These are phyloP conservation scores for Colletotrichum sp. DNA, from an alignment of 2,329 filamentous ascomycete genomes.

Conservation along the genomic window DNA sequence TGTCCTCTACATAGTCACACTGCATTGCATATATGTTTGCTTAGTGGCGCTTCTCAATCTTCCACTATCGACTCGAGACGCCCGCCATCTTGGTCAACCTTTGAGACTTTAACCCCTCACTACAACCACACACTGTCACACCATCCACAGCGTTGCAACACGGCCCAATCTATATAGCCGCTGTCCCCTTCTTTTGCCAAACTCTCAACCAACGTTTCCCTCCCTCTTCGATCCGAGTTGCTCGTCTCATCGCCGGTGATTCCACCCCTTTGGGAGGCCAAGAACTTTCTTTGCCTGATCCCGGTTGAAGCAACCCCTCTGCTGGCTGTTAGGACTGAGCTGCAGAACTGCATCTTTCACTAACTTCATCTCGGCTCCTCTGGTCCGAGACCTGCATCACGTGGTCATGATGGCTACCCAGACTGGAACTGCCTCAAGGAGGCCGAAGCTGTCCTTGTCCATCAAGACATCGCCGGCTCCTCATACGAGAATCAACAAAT, in stretches of 20 bases:
- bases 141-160: background rate
- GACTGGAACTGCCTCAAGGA: conserved; percentile 44
- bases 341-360: background rate
- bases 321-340: conserved; percentile 26
- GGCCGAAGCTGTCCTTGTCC: conserved; percentile 63
- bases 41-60: conserved; percentile 10
- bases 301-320: conserved; percentile 25
- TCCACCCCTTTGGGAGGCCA: conserved; percentile 20
- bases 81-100: background rate
- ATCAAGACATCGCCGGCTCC: conserved; percentile 51
- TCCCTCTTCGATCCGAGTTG: background rate
- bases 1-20: conserved; percentile 21
- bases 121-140: background rate
- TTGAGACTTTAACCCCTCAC: background rate
- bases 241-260: background rate
- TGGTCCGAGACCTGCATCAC: background rate
- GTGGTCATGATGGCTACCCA: conserved; percentile 39
- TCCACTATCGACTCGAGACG: background rate
- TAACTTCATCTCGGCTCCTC: background rate
- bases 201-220: background rate
- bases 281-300: conserved; percentile 26
- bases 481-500: conserved; percentile 44
- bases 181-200: background rate
- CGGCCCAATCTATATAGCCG: conserved; percentile 21
- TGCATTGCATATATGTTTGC: conserved; percentile 23